A percentile compares a stretch with the other conserved stretches of the same genome.
phyloP scores from a whole-genome alignment of 2,329 filamentous ascomycete species.

The Penicillium occitanis region DNA sequence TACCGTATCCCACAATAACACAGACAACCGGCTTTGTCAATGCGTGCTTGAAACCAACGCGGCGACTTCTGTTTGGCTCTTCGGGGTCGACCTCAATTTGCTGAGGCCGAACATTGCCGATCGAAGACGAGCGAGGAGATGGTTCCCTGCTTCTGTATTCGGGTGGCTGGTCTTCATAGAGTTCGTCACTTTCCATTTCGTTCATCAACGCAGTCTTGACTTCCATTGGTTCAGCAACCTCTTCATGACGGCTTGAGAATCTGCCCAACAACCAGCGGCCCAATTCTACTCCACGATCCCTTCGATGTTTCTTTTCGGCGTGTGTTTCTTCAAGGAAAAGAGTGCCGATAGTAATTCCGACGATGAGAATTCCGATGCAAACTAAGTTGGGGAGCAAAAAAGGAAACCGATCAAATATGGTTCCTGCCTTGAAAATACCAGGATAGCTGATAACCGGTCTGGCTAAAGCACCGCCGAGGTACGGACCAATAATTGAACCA shows the following conservation, averaged over 20 bases:
- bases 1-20: constrained; percentile 86
- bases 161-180: constrained; percentile 63
- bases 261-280: constrained; percentile 65
- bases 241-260: constrained; percentile 31
- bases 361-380: constrained; percentile 72
- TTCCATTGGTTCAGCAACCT: constrained; percentile 26
- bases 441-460: constrained; percentile 84
- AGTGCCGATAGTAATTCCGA: constrained; percentile 74
- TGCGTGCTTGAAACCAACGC: constrained; percentile 54
- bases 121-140: constrained; percentile 51
- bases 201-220: constrained; percentile 28
- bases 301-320: constrained; percentile 70
- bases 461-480: constrained; percentile 85
- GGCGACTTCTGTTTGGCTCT: constrained; percentile 42
- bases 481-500: constrained; percentile 90
- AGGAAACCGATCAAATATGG: constrained; percentile 81
- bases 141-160: constrained; percentile 63
- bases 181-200: constrained; percentile 63
- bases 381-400: constrained; percentile 93
- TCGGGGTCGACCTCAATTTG: constrained; percentile 43
- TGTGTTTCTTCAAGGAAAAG: constrained; percentile 95
- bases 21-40: constrained; percentile 84
- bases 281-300: constrained; percentile 73
- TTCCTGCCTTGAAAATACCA: constrained; percentile 65
- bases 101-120: constrained; percentile 31